Evolutionary conservation across 2,329 filamentous ascomycete genomes (phyloP).

Genomic region (Aspergillus japonicus): DNA sequence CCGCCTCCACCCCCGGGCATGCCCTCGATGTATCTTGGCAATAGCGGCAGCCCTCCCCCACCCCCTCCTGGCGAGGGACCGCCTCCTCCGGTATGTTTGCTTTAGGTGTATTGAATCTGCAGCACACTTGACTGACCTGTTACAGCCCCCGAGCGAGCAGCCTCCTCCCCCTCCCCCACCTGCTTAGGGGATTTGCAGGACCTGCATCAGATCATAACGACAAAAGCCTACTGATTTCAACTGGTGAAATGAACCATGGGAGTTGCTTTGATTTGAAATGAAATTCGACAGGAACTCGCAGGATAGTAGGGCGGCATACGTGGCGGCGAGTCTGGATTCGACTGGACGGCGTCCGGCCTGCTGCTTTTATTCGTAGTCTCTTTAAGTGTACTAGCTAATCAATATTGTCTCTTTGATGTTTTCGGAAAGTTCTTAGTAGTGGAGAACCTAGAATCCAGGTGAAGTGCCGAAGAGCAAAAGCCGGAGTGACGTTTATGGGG

Average conservation of each 20-base stretch:
- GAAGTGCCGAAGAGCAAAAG: neutral
- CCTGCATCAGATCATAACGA: neutral
- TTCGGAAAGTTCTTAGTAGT: neutral
- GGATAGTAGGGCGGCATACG: neutral
- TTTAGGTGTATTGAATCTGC: neutral
- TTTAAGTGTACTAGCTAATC: neutral
- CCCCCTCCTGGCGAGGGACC: conserved; percentile 44
- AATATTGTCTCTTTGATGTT: neutral
- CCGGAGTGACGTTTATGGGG: neutral
- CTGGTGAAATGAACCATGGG: neutral
- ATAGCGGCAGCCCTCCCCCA: conserved; percentile 38
- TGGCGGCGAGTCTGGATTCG: neutral
- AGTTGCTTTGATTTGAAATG: neutral
- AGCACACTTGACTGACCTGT: conserved; percentile 19
- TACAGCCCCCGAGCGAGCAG: conserved; percentile 52
- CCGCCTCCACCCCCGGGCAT: conserved; percentile 50
- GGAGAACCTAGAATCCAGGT: neutral
- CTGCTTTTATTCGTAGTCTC: neutral
- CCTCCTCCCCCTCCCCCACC: conserved; percentile 63
- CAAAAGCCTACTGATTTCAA: neutral
- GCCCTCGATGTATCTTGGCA: conserved; percentile 40
- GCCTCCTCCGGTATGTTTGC: conserved; percentile 41
- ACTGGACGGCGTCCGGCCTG: neutral
- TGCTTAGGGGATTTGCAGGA: conserved; percentile 22
- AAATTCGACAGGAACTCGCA: neutral